A percentile compares a stretch with the other conserved stretches of the same genome.
phyloP scores from a whole-genome alignment of 139 green algal species.

The Haematococcus sp. region DNA sequence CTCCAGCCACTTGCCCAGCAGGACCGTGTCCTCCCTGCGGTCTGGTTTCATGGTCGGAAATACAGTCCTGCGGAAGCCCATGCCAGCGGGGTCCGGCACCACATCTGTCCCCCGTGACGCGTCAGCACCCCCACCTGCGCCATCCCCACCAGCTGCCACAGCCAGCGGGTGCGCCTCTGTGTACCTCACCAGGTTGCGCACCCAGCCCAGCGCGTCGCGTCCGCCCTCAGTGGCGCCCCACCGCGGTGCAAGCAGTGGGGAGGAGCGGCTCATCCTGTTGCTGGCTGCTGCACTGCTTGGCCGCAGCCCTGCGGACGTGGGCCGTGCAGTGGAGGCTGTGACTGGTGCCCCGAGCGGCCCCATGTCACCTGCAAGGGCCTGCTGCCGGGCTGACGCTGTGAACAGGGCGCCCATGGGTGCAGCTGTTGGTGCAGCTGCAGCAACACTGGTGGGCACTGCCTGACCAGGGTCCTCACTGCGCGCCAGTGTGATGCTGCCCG shows the following conservation, averaged over 20 bases:
- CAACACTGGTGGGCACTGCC: too few species aligned
- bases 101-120: not conserved
- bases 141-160: not conserved
- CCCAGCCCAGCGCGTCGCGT: conserved; percentile 44
- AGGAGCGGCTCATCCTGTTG: too few species aligned
- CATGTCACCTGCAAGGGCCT: too few species aligned
- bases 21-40: conserved; percentile 36
- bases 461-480: too few species aligned
- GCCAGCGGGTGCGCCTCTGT: conserved; percentile 25
- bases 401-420: too few species aligned
- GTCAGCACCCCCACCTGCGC: not conserved
- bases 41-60: conserved; percentile 10
- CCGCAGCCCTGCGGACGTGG: too few species aligned
- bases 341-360: too few species aligned
- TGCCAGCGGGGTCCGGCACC: not conserved
- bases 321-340: too few species aligned
- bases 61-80: not conserved
- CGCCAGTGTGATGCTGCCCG: too few species aligned
- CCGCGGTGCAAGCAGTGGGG: not conserved
- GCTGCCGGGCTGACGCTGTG: too few species aligned
- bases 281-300: too few species aligned
- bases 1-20: conserved; percentile 50
- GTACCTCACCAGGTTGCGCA: conserved; percentile 43
- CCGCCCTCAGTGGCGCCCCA: conserved; percentile 47
- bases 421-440: too few species aligned